These are phyloP conservation scores for Globisporangium uncinulatum DNA, from an alignment of 352 stramenopile species.

Conservation along the genomic window DNA sequence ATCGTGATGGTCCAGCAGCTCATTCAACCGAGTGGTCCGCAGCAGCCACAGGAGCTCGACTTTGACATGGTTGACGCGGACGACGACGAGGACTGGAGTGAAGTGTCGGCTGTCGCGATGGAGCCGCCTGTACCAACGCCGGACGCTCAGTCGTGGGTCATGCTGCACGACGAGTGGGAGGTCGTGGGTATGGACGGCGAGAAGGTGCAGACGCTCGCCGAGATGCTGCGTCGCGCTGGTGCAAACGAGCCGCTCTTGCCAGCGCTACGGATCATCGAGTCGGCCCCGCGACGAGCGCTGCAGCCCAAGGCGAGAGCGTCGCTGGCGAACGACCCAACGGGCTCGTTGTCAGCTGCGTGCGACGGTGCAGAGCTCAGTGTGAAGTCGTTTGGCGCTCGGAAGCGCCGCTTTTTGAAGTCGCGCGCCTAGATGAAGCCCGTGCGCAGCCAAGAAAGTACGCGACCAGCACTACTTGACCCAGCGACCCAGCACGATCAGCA, in stretches of 20 bases:
- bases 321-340: background rate
- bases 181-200: constrained; percentile 38
- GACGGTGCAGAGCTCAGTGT: constrained; percentile 17
- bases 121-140: background rate
- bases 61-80: constrained; percentile 23
- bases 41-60: constrained; percentile 16
- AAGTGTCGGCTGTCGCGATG: constrained; percentile 24
- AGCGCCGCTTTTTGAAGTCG: constrained; percentile 38
- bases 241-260: constrained; percentile 10
- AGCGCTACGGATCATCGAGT: background rate
- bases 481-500: constrained; percentile 1
- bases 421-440: constrained; percentile 1
- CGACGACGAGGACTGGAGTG: constrained; percentile 56
- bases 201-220: constrained; percentile 49
- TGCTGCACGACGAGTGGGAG: constrained; percentile 66
- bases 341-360: background rate
- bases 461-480: background rate
- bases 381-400: constrained; percentile 63
- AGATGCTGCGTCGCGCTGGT: constrained; percentile 27
- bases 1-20: background rate
- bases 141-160: constrained; percentile 33
- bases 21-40: background rate
- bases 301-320: background rate
- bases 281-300: background rate
- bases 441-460: background rate